Conservation (phyloP, 306 rosid species). For the Cercis canadensis region DNA sequence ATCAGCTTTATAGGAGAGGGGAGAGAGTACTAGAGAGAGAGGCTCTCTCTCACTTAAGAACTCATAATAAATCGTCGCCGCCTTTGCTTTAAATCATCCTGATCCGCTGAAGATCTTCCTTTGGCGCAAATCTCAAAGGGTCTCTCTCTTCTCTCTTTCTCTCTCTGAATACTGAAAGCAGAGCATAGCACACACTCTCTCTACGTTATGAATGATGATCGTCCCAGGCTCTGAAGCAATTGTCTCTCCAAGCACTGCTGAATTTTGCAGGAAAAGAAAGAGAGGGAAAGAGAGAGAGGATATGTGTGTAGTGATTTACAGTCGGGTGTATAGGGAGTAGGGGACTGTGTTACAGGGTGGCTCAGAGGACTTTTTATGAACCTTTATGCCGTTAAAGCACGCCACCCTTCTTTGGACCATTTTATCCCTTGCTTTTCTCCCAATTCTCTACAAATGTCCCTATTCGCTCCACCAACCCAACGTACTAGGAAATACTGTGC, state of each 20-base stretch:
- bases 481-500: too few relatives aligned
- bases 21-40: neutral
- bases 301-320: conserved; percentile 9
- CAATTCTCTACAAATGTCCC: conserved; percentile 9
- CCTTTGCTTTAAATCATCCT: conserved; percentile 63
- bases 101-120: conserved; percentile 65
- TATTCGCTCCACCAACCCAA: too few relatives aligned
- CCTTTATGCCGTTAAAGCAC: conserved; percentile 69
- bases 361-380: conserved; percentile 44
- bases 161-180: neutral
- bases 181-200: neutral
- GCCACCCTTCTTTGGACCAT: conserved; percentile 52
- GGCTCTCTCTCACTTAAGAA: too few relatives aligned
- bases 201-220: conserved; percentile 36
- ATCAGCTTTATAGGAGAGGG: conserved; percentile 19
- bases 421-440: conserved; percentile 28
- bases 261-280: conserved; percentile 31
- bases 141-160: neutral
- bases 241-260: conserved; percentile 40
- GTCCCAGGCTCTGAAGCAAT: conserved; percentile 49
- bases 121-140: conserved; percentile 75
- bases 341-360: conserved; percentile 70
- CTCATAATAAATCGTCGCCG: conserved; percentile 69
- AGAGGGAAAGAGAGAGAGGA: conserved; percentile 13
- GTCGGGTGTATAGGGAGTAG: conserved; percentile 49